These are phyloP conservation scores for Puccinia coronata DNA, from an alignment of 1,284 basidiomycete species.

Conservation along the genomic window DNA sequence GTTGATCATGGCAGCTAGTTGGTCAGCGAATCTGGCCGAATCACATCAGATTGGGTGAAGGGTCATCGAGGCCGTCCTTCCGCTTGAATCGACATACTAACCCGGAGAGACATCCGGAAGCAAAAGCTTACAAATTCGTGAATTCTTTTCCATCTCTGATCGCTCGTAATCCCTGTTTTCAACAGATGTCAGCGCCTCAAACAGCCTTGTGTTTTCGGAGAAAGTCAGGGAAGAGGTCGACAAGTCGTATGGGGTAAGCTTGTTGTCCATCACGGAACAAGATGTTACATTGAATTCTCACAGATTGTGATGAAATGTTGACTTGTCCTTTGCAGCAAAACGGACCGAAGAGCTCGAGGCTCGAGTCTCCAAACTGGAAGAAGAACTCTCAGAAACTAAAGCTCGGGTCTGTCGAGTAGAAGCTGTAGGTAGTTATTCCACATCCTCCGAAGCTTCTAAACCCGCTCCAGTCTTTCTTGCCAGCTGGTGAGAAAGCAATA, in stretches of 20 bases:
- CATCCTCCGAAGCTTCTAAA: background rate
- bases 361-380: slow-evolving; percentile 25
- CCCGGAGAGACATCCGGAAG: background rate
- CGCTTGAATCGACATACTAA: background rate
- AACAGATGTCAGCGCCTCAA: slow-evolving; percentile 34
- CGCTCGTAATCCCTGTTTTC: background rate
- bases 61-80: background rate
- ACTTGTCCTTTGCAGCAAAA: slow-evolving; percentile 17
- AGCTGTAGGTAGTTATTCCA: background rate
- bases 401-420: slow-evolving; percentile 25
- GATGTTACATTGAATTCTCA: background rate
- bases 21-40: background rate
- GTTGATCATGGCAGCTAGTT: background rate
- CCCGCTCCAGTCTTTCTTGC: background rate
- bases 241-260: slow-evolving; percentile 38
- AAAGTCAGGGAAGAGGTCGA: slow-evolving; percentile 38
- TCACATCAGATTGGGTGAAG: background rate
- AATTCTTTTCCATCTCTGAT: too few species aligned
- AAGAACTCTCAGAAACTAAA: slow-evolving; percentile 29
- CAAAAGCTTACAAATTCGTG: too few species aligned
- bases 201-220: slow-evolving; percentile 36
- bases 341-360: slow-evolving; percentile 38
- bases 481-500: background rate
- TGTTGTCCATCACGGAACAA: background rate
- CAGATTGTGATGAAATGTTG: background rate